Base-by-base conservation (phyloP, 2,329 filamentous ascomycete species). In the Calycina marina region DNA sequence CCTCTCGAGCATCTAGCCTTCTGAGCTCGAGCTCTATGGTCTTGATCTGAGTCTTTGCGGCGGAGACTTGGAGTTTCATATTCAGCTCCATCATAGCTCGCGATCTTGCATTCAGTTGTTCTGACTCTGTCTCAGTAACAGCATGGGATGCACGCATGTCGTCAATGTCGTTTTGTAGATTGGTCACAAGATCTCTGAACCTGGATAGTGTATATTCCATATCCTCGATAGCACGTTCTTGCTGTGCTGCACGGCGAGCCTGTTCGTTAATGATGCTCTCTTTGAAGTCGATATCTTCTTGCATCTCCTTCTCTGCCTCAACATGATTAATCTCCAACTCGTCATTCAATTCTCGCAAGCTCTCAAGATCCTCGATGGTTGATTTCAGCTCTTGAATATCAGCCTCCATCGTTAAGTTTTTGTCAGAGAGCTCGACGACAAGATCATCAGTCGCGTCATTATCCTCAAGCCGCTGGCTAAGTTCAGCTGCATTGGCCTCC, bases 11-110 rank as follows among this genome's bases (percentile, higher is more conserved):
- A 46, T 93, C 84, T 50, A 96, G 69, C 35, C 80, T 77, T 32
- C 79, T 72, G 36, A 96, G 62, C 53, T 96, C 86, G 17, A 94
- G 65, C 44, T 94, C 86, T 40, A 98, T 93, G 0, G 85, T 85
- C 61, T 93, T 96, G 49, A 83, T 77, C 54, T 93, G 88, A 3
- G 88, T 80, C 61, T 93, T 93, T 25, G 84, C 72, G 8, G 85
- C 85, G 9, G 85, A 92, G 35, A 81, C 71, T 50, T 93, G 88
- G 26, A 98, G 68, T 58, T 93, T 92, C 68, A 88, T 72, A 56
- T 96, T 96, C 28, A 98, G 68, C 49, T 98, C 88, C 72, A 93
- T 81, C 78, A 98, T 93, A 33, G 88, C 85, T 40, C 85, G 74
- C 27, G 88, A 93, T 40, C 84, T 79, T 47, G 72, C 81, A 42